phyloP scores from a whole-genome alignment of 441 rosid species.

The Pelargonium australe region DNA sequence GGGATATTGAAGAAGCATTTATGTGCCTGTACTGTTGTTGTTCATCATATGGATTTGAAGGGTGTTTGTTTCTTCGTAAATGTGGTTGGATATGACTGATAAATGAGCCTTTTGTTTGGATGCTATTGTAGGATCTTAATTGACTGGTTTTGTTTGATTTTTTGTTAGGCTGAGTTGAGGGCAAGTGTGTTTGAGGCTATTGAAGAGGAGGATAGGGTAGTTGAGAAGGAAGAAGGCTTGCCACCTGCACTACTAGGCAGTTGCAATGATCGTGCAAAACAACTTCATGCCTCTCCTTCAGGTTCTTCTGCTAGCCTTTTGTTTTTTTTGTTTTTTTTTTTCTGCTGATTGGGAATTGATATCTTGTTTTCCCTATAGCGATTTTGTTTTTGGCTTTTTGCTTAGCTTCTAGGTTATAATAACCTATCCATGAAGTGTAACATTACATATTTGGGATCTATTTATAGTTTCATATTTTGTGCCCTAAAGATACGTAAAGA shows the following conservation, averaged over 20 bases:
- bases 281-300: slow-evolving; percentile 89
- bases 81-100: background rate
- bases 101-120: background rate
- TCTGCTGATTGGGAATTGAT: background rate
- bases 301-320: slow-evolving; percentile 34
- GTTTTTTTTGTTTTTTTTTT: background rate
- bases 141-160: slow-evolving; percentile 4
- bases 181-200: slow-evolving; percentile 98
- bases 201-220: slow-evolving; percentile 81
- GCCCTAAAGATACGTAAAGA: background rate
- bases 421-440: background rate
- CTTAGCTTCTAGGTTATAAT: too few relatives aligned
- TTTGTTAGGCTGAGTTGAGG: slow-evolving; percentile 80
- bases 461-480: background rate
- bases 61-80: background rate
- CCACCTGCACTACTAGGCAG: slow-evolving; percentile 92
- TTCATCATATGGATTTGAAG: background rate
- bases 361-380: background rate
- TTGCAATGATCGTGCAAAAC: slow-evolving; percentile 85
- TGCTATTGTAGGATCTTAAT: background rate
- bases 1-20: slow-evolving; percentile 10
- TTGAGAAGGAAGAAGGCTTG: slow-evolving; percentile 65
- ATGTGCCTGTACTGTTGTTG: background rate
- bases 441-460: background rate
- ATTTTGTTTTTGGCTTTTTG: background rate